Evolutionary conservation across 2,329 filamentous ascomycete genomes (phyloP), one percentile per base, ranked within the genome.

Genomic region (Phyllosticta citriasiana): DNA sequence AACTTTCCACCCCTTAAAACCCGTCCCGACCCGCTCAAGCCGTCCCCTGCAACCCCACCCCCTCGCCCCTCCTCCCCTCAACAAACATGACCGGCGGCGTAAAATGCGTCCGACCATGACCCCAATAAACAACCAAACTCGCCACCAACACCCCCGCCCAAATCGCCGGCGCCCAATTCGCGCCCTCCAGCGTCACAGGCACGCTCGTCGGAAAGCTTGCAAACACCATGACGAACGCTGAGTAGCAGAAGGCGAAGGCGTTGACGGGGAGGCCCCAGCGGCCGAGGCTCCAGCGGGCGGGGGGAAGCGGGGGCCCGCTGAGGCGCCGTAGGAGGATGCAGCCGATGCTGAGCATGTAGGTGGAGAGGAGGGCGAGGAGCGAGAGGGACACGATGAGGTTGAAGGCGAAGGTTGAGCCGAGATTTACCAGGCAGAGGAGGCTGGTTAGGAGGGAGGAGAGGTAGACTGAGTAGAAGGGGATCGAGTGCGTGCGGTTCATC

Each of bases 381-480:
- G 56, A 57, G 57, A 64, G 60, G 5, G 63, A 64, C 14, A 62
- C 55, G 56, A 64, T 56, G 60, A 76, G 76, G 62, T 75, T 73
- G 56, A 79, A 71, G 8, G 77, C 77, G 3, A 72, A 69, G n/a
- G 69, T 64, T 1, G 74, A 76, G 54, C 76, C 77, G 61, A 79
- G 73, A 63, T 79, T 79, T 69, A 79, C 77, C 30, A 79, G 66
- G 2, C 73, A 74, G 33, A 79, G 70, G 10, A 78, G 67, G 16
- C 66, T 65, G 6, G 66, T 69, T 4, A 63, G 65, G 57, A 70
- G 64, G 64, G 66, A 66, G 1, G 53, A 60, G 22, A 64, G 53
- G 55, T 63, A 64, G 33, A 66, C 59, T 1, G 64, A 25, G 57
- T 65, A 63, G 55, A 56, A 56, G 2, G 65, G 65, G 16, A 65